Conservation (phyloP, 768 basidiomycete species). For the Leccinum boreale region DNA sequence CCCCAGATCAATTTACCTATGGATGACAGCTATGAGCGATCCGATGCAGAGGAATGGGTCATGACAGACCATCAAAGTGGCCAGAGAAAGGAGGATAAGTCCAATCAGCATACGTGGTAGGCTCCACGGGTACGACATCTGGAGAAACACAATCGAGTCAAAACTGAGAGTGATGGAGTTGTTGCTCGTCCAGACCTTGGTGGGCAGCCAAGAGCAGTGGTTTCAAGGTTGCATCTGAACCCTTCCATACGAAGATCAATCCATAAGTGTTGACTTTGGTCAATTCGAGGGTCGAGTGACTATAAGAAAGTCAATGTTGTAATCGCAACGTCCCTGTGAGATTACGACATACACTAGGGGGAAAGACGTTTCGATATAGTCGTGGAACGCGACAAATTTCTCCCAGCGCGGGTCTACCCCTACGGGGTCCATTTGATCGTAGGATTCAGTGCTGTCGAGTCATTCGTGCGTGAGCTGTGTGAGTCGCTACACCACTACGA, state of each 20-base stretch:
- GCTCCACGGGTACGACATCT: conserved; percentile 72
- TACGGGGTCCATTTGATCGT: conserved; percentile 45
- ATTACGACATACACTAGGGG: conserved; percentile 49
- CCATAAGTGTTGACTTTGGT: conserved; percentile 63
- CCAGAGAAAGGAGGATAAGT: conserved; percentile 62
- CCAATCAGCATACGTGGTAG: conserved; percentile 55
- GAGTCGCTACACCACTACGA: neutral
- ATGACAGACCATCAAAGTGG: conserved; percentile 46
- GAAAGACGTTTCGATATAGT: conserved; percentile 55
- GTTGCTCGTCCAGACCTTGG: conserved; percentile 39
- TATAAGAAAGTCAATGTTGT: conserved; percentile 17
- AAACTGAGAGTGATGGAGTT: neutral
- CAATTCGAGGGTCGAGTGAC: conserved; percentile 48
- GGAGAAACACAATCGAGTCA: neutral
- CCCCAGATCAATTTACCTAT: conserved; percentile 45
- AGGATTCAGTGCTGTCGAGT: conserved; percentile 45
- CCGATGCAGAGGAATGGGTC: neutral
- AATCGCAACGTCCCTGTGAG: neutral
- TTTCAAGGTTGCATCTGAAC: conserved; percentile 45
- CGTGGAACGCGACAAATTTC: conserved; percentile 50
- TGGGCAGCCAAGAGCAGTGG: conserved; percentile 55
- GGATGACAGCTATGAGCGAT: neutral
- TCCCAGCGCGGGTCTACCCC: conserved; percentile 55
- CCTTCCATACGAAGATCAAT: conserved; percentile 57
- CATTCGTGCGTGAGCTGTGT: conserved; percentile 3